Evolutionary conservation across 805 yeast species (phyloP).

Genomic region (Torulaspora franciscae): DNA sequence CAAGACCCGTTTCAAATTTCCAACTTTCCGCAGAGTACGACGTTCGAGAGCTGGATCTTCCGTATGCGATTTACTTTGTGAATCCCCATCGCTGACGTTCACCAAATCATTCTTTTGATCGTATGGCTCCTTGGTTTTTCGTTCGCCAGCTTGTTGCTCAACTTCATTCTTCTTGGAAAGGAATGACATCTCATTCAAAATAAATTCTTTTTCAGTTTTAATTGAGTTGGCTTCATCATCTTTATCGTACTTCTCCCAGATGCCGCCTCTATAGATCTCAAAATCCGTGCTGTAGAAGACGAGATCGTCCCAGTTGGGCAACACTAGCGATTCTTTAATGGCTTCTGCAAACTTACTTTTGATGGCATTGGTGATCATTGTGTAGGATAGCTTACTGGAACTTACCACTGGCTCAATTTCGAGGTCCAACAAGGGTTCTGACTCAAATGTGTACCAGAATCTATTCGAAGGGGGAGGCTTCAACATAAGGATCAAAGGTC

Average conservation of each 20-base stretch:
- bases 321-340: conserved; percentile 69
- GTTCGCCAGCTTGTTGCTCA: not conserved
- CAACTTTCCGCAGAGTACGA: conserved; percentile 21
- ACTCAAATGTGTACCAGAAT: conserved; percentile 83
- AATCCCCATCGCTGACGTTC: not conserved
- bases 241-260: conserved; percentile 53
- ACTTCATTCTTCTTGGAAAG: not conserved
- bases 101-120: not conserved
- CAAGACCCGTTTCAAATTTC: conserved; percentile 16
- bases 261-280: conserved; percentile 85
- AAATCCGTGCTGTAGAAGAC: conserved; percentile 59
- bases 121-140: not conserved
- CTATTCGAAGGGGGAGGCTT: conserved; percentile 91
- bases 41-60: conserved; percentile 13
- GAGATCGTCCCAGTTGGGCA: conserved; percentile 86
- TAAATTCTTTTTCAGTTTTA: not conserved
- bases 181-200: not conserved
- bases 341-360: conserved; percentile 75
- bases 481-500: conserved; percentile 61
- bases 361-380: conserved; percentile 73
- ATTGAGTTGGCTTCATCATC: not conserved
- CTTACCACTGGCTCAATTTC: conserved; percentile 89
- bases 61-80: conserved; percentile 3
- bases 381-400: conserved; percentile 72
- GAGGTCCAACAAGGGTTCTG: conserved; percentile 70